Conservation (phyloP, 768 basidiomycete species). For the Pleurotus pulmonarius region DNA sequence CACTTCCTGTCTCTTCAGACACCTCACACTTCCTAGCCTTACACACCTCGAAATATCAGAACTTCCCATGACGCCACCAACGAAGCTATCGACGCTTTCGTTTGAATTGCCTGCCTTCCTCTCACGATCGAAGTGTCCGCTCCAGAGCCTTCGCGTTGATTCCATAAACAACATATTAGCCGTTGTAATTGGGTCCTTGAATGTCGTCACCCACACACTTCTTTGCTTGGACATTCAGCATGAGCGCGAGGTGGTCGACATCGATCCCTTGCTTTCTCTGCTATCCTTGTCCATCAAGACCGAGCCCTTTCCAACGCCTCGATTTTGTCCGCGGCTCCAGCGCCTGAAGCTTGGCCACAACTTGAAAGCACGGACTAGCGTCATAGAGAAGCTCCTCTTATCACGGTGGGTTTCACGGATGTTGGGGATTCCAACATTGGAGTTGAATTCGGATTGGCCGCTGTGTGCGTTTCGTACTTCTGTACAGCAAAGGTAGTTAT, state of each 20-base stretch:
- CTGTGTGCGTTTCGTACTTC: not conserved
- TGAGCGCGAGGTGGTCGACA: not conserved
- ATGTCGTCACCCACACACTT: slow-evolving; percentile 1
- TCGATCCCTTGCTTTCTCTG: not conserved
- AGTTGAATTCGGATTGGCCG: slow-evolving; percentile 1
- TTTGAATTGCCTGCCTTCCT: not conserved
- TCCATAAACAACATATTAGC: slow-evolving; percentile 5
- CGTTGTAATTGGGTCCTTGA: not conserved
- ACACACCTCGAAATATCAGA: not conserved
- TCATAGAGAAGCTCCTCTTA: not conserved
- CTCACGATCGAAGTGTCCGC: slow-evolving; percentile 3
- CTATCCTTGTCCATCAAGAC: not conserved
- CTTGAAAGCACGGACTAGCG: not conserved
- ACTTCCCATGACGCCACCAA: not conserved
- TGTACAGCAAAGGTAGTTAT: too few relatives aligned
- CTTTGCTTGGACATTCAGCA: not conserved
- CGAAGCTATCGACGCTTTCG: not conserved
- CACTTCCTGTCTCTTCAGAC: not conserved
- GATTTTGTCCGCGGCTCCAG: not conserved
- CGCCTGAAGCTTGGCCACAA: not conserved
- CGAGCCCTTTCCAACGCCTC: not conserved
- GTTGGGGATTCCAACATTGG: not conserved
- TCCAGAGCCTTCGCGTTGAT: slow-evolving; percentile 6
- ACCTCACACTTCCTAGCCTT: slow-evolving; percentile 1
- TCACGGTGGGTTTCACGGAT: not conserved